Conservation (phyloP, 805 yeast species). For the Ascoidea tarda region DNA sequence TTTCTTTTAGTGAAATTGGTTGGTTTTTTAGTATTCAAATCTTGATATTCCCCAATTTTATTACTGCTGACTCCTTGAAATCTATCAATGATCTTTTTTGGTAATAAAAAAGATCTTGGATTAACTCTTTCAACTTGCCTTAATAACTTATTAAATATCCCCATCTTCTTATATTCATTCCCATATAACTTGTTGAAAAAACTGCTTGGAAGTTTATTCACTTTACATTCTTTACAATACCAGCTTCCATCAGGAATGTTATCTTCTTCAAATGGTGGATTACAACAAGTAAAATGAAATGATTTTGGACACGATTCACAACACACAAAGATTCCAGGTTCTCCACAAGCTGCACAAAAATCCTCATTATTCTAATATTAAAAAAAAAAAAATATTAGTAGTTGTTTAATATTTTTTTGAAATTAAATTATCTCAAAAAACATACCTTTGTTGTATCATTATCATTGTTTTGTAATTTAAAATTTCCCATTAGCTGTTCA, state of each 20-base stretch:
- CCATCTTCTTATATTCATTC: conserved; percentile 15
- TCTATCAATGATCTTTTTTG: conserved; percentile 50
- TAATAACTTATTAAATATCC: conserved; percentile 42
- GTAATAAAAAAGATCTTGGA: conserved; percentile 56
- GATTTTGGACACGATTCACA: conserved; percentile 90
- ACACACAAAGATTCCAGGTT: conserved; percentile 78
- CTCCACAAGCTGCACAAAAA: conserved; percentile 83
- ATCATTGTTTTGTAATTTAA: no score
- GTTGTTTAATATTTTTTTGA: no score
- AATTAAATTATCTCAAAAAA: no score
- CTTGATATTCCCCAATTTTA: conserved; percentile 56
- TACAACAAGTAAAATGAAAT: conserved; percentile 82
- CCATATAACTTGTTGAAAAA: conserved; percentile 13
- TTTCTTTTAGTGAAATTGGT: conserved; percentile 22
- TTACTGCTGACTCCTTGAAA: conserved; percentile 64
- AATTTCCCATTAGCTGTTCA: no score
- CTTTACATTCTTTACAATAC: conserved; percentile 70
- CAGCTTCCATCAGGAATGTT: conserved; percentile 77
- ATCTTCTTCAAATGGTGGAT: conserved; percentile 74
- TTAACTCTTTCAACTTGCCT: conserved; percentile 43
- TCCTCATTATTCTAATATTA: conserved; percentile 48
- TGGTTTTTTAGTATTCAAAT: conserved; percentile 32
- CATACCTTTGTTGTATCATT: no score
- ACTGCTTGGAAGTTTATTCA: conserved; percentile 22
- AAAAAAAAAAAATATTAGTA: no score